Evolutionary conservation across 73 alveolate species (phyloP), one percentile per base, ranked within the genome.

Genomic region (Paramecium caudatum): DNA sequence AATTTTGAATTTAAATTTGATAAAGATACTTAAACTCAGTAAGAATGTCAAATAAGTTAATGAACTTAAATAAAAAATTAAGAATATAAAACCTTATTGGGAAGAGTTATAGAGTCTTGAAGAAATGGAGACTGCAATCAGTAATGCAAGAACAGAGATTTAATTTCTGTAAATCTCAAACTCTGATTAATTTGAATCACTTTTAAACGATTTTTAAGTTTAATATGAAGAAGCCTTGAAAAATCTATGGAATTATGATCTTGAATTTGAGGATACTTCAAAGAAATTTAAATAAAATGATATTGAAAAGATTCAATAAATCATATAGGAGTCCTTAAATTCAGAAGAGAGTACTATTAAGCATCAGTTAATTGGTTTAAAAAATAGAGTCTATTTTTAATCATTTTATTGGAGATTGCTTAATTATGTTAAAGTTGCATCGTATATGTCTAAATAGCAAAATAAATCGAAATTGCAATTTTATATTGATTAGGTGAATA

Each of bases 401-500:
- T 55, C 80, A 5, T 55, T 55, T 27, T 55, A 55, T 55, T 55
- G 80, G 80, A 55, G 80, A 55, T 55, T 55, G 12, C 3, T 55
- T 1, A 55, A 55, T 55, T 55, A 55, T 21, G 4, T 55, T 23
- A 55, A 43, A 55, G 5, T 55, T 7, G n/a, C n/a, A 55, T 55
- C 37, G 16, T 27, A 55, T 23, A 4, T 27, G 80, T 21, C 6
- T 23, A 55, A 55, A 15, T 23, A 55, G 6, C 46, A 16, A 55
- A 23, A 27, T 55, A 23, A 21, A 4, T 7, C 23, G 30, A 55
- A 23, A 10, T 6, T 23, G 30, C 9, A 55, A 4, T 1, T 9
- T 8, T 27, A 27, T 55, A 10, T 55, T 5, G 80, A 55, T 21
- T 0, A 55, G 30, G 13, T 55, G 1, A 55, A 55, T 55, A 55